A percentile compares a stretch with the other conserved stretches of the same genome.
These are phyloP conservation scores for Citrus cavaleriei DNA, from an alignment of 345 rosid genomes.

Conservation along the genomic window DNA sequence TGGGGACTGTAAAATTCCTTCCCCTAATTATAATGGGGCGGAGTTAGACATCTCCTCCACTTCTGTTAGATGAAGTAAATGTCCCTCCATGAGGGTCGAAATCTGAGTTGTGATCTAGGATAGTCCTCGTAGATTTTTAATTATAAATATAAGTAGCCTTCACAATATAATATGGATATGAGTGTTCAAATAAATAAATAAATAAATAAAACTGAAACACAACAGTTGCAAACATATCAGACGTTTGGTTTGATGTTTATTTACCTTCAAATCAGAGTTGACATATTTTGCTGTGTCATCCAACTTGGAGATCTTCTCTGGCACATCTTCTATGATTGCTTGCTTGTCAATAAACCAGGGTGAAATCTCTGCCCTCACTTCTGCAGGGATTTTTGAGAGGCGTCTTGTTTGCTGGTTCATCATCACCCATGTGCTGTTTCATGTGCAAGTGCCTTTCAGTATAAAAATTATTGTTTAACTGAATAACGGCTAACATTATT, in stretches of 20 bases:
- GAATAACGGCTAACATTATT: not conserved
- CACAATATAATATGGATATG: no score
- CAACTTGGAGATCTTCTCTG: conserved; percentile 53
- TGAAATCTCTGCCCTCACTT: conserved; percentile 55
- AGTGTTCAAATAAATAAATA: no score
- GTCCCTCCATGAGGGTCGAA: no score
- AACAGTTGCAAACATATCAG: not conserved
- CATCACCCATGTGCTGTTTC: conserved; percentile 69
- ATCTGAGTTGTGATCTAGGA: no score
- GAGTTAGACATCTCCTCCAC: no score
- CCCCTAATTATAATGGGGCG: no score
- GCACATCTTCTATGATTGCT: conserved; percentile 53
- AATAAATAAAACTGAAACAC: not conserved
- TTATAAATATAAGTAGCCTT: no score
- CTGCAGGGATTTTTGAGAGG: conserved; percentile 65
- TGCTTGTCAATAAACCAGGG: conserved; percentile 65
- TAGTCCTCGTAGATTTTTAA: no score
- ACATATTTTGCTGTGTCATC: conserved; percentile 46
- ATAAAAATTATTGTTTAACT: not conserved
- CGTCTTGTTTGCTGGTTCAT: conserved; percentile 68
- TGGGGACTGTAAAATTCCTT: no score
- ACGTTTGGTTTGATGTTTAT: not conserved
- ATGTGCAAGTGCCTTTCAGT: not conserved
- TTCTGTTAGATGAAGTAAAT: no score
- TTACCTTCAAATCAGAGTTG: conserved; percentile 51